Evolutionary conservation across 192 early-diverging fungal species (phyloP), one percentile per base, ranked within the genome.

Genomic region (Phlyctochytrium bullatum): DNA sequence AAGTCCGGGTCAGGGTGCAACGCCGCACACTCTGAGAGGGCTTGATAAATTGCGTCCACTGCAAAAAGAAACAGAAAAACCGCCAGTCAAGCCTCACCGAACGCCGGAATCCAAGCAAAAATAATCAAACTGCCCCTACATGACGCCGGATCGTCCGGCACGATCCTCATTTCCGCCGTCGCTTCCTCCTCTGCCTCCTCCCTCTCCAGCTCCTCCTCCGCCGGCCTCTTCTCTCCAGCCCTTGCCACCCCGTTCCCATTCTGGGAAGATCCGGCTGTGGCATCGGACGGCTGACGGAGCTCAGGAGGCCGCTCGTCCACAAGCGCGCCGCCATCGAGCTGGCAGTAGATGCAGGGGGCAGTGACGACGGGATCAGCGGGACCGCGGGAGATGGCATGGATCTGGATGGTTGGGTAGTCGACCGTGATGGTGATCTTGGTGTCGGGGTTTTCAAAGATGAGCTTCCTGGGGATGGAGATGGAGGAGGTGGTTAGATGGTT

Each of bases 31-130:
- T 86, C 77, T 2, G 87, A 83, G 35, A 90, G 58, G 32, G 83
- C 85, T 52, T 84, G 74, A 77, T 83, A 90, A 24, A 90, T 80
- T 12, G 73, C 69, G 28, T 90, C 89, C 76, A 90, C 88, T 90
- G 71, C 1, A 35, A 59, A 0, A 28, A 36, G 36, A 33, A 25
- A 59, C 32, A 31, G 0, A 66, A 52, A 27, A 67, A 54, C 23
- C n/a, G 14, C 31, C 23, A 34, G 30, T 34, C 16, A 33, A 64
- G 28, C 17, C 25, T 4, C 16, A 51, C 40, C 14, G 17, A 27
- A 23, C 25, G 35, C 28, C 24, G 58, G 62, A 47, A 12, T n/a
- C 56, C 3, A 60, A 30, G 30, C 3, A 27, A 61, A 74, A n/a
- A 73, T 65, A 59, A 27, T 54, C 50, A 35, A 35, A 73, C 73